Percentiles rank a stretch among this genome's conserved stretches.
These are phyloP conservation scores for Royoungia palumana DNA, from an alignment of 768 basidiomycete genomes.

Conservation along the genomic window DNA sequence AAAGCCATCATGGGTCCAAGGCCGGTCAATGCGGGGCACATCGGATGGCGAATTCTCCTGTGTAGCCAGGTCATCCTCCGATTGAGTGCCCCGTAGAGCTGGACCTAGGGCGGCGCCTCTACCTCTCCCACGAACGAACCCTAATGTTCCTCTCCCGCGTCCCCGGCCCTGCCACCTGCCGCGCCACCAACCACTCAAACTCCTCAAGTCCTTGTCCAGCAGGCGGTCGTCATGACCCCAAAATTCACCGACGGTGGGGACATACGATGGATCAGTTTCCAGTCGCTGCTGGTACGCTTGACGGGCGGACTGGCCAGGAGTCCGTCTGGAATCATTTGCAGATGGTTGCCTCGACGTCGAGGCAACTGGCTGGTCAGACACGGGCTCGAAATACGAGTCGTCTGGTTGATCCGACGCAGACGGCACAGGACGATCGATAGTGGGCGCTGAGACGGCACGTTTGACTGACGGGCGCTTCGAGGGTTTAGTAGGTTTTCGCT, in stretches of 20 bases:
- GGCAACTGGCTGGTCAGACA: conserved; percentile 34
- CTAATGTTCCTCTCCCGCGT: conserved; percentile 51
- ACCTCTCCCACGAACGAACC: conserved; percentile 56
- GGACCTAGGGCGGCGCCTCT: conserved; percentile 39
- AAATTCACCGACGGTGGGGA: conserved; percentile 88
- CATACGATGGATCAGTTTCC: conserved; percentile 81
- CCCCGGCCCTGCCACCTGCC: conserved; percentile 72
- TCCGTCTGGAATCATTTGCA: conserved; percentile 30
- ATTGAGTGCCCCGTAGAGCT: conserved; percentile 12
- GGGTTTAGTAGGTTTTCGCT: conserved; percentile 43
- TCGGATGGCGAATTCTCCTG: conserved; percentile 25
- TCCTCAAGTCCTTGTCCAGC: conserved; percentile 76
- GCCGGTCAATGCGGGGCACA: conserved; percentile 59
- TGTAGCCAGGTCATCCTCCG: conserved; percentile 17
- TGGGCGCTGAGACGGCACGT: conserved; percentile 35
- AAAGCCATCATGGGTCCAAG: conserved; percentile 86
- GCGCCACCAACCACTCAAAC: conserved; percentile 86
- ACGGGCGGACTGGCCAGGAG: conserved; percentile 61
- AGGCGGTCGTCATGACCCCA: conserved; percentile 95
- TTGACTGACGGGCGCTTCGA: conserved; percentile 36
- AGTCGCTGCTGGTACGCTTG: conserved; percentile 84
- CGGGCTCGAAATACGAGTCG: conserved; percentile 15
- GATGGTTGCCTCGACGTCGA: conserved; percentile 38
- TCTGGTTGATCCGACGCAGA: conserved; percentile 14
- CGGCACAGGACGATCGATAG: conserved; percentile 24